Base-by-base conservation (phyloP, 1,284 basidiomycete genomes). In the Butyriboletus appendiculatus region DNA sequence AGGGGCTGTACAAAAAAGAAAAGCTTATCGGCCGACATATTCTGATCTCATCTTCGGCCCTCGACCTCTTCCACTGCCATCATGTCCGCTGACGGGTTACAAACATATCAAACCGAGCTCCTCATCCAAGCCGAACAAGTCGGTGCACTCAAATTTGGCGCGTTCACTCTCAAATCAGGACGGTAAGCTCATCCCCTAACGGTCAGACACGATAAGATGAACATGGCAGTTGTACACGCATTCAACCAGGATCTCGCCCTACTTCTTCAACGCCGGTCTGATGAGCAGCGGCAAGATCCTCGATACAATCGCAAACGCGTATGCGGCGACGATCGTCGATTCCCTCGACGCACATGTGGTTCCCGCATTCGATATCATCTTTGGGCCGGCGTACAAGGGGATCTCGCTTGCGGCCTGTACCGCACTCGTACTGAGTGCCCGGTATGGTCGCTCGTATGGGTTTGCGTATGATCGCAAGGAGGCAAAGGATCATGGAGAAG, bases 341-440 rank as follows among this genome's bases (percentile, higher is more conserved):
- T 76, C 77, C 0, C 74, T 81, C 49, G 68, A 78, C 28, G 62
- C 77, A 11, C 60, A 70, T 5, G 59, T 79, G 2, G 71, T 90
- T 15, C 86, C 87, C 2, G 64, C 79, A 50, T 97, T 98, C 63
- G 94, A 97, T 64, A 84, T 98, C 41, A 81, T 98, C 30, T 98
- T 98, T 66, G 97, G 96, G 0, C 97, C 96, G 0, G 96, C 97
- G 4, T 99, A 99, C 80, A 99, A 99, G 76, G 96, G 95, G 39
- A 99, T 99, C 66, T 86, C 96, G 0, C 85, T 99, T 45, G 96
- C 94, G 0, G 91, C 96, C 0, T 85, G 91, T 44, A 95, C 96
- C 1, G 81, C 92, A 3, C 81, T 97, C 26, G 81, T 89, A 32
- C 79, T 99, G 34, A 80, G 86, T 57, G 79, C 84, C 34, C 76